phyloP scores from a whole-genome alignment of 495 filamentous ascomycete genomes.

The Hypomontagnella submonticulosa region DNA sequence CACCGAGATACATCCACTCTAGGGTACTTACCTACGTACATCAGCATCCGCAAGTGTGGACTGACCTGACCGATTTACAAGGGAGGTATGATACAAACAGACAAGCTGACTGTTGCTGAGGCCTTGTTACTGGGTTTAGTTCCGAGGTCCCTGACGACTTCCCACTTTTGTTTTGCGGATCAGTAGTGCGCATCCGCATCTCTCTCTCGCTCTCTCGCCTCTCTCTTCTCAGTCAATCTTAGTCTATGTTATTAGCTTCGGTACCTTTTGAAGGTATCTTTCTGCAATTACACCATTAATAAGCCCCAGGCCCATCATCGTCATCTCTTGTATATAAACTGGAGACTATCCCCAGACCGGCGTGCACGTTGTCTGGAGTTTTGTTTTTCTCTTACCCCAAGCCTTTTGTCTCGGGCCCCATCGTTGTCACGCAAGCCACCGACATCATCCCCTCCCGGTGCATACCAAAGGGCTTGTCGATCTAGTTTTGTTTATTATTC shows the following conservation, averaged over 20 bases:
- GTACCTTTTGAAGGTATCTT: slow-evolving; percentile 5
- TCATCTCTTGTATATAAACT: slow-evolving; percentile 42
- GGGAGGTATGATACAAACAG: slow-evolving; percentile 5
- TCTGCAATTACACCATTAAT: slow-evolving; percentile 15
- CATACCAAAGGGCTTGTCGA: slow-evolving; percentile 17
- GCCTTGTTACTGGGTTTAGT: slow-evolving; percentile 22
- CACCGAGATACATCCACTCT: slow-evolving; percentile 21
- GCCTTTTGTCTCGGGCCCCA: slow-evolving; percentile 35
- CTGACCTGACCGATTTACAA: slow-evolving; percentile 16
- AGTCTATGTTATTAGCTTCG: background rate
- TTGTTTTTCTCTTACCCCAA: slow-evolving; percentile 23
- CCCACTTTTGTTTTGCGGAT: slow-evolving; percentile 37
- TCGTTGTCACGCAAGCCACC: slow-evolving; percentile 31
- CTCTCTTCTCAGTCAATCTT: slow-evolving; percentile 8
- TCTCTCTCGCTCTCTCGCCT: slow-evolving; percentile 10
- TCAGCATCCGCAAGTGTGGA: slow-evolving; percentile 34
- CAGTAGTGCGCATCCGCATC: slow-evolving; percentile 10
- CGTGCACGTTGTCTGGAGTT: slow-evolving; percentile 19
- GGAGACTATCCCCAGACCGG: slow-evolving; percentile 42
- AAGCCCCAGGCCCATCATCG: slow-evolving; percentile 20
- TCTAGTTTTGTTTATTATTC: slow-evolving; percentile 34
- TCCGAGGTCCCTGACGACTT: slow-evolving; percentile 37
- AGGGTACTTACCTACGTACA: slow-evolving; percentile 1
- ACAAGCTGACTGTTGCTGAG: slow-evolving; percentile 25
- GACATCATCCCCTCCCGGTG: slow-evolving; percentile 25